phyloP scores from a whole-genome alignment of 2,329 filamentous ascomycete genomes.

The Periconia digitata region DNA sequence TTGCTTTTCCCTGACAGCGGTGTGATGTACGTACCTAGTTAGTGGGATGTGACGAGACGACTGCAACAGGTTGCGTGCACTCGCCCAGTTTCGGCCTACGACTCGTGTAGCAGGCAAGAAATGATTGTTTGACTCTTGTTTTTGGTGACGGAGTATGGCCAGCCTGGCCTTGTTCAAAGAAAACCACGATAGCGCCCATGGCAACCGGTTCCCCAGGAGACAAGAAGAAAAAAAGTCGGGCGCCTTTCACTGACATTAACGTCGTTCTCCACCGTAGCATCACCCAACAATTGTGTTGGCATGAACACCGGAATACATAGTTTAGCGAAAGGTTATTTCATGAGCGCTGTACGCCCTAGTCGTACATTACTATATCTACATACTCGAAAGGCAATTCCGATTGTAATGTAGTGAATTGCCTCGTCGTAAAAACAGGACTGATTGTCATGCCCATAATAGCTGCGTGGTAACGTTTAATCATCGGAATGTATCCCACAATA shows the following conservation, averaged over 20 bases:
- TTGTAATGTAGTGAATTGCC: not conserved
- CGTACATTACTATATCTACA: not conserved
- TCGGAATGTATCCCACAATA: not conserved
- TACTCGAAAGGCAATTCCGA: not conserved
- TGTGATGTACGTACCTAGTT: conserved; percentile 5
- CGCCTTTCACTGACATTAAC: too few species aligned
- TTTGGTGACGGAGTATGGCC: too few species aligned
- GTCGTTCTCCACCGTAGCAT: too few species aligned
- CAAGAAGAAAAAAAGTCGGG: too few species aligned
- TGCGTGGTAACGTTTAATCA: too few species aligned
- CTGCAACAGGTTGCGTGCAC: not conserved
- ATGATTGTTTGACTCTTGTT: not conserved
- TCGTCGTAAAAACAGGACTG: not conserved
- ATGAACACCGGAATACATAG: too few species aligned
- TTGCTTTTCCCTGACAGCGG: conserved; percentile 4
- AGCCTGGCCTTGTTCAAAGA: not conserved
- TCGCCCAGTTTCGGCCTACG: not conserved
- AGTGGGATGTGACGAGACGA: conserved; percentile 13
- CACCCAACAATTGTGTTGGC: too few species aligned
- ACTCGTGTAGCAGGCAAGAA: not conserved
- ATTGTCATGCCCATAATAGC: not conserved
- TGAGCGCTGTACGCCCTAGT: too few species aligned
- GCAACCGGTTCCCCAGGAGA: too few species aligned
- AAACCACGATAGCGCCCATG: too few species aligned
- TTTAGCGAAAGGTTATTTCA: too few species aligned